Base-by-base conservation (phyloP, 257 asterid genomes). In the Ballota nigra region DNA sequence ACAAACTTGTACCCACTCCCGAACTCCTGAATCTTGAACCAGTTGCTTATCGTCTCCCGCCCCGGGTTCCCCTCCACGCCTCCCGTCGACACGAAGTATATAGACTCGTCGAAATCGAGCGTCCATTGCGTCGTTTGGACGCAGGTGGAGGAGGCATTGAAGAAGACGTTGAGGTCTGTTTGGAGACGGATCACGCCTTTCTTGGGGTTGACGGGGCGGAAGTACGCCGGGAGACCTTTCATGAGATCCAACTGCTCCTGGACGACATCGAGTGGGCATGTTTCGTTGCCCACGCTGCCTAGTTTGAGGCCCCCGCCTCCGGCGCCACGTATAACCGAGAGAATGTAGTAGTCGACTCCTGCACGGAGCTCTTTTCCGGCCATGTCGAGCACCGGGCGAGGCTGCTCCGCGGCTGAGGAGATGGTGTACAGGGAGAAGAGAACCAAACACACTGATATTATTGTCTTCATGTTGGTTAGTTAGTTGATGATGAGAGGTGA, bases 41-140 rank as follows among this genome's bases (percentile, higher is more conserved):
- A 84, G 66, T 83, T 84, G 68, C 86, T 81, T 38, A 80, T 31
- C 0, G 89, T 86, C 9, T 51, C 72, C 0, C 6, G 47, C 0
- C 92, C 87, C 3, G 92, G 89, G 16, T 82, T 84, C 45, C 92
- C 92, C 63, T 65, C 73, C 2, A 49, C 77, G 34, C 92, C 92
- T 19, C 85, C 86, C 0, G 83, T 70, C 0, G 77, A 59, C 3
- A 86, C 28, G 18, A 80, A 77, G 38, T 78, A 80, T 3, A 66
- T 20, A 0, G 76, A 55, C 13, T 71, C 87, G 23, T 82, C 86
- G 2, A 15, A 53, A 6, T 38, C 82, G 0, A 82, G 83, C 71
- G 26, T 74, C 92, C 92, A 84, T 68, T 69, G 76, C 0, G 79
- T 82, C 2, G 84, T 73, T 22, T 77, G 83, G 0, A 66, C 83